Evolutionary conservation across 371 early-diverging fungal genomes (phyloP).

Genomic region (Apophysomyces sp.): DNA sequence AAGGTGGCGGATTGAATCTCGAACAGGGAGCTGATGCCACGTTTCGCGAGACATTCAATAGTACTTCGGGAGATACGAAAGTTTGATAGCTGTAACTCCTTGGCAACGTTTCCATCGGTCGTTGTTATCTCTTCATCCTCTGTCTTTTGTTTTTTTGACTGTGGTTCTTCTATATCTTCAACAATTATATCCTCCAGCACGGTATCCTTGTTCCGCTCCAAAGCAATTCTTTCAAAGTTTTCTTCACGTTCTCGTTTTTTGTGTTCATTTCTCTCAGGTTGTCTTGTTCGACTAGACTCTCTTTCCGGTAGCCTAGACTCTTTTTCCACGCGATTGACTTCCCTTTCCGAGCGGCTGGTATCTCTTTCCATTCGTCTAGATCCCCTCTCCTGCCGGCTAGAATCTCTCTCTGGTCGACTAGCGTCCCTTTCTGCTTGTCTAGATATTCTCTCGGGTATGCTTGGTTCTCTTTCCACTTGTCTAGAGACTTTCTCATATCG

Average conservation of each 20-base stretch:
- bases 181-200: background rate
- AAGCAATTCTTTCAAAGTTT: background rate
- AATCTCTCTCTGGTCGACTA: background rate
- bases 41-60: constrained; percentile 55
- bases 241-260: background rate
- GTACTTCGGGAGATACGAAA: constrained; percentile 68
- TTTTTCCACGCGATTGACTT: background rate
- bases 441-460: too few species aligned
- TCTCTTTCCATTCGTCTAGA: background rate
- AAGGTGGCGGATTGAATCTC: constrained; percentile 93
- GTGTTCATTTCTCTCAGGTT: background rate
- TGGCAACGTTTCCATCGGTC: constrained; percentile 51
- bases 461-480: too few species aligned
- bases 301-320: background rate
- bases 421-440: too few species aligned
- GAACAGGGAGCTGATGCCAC: constrained; percentile 82
- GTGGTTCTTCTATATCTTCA: background rate
- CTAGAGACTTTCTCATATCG: background rate
- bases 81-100: constrained; percentile 62
- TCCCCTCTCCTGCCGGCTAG: background rate
- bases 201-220: background rate
- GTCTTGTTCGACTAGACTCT: background rate
- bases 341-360: background rate
- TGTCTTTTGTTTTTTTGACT: background rate
- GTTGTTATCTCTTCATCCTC: constrained; percentile 10